These are phyloP conservation scores for Tephrocybe sp. DNA, from an alignment of 768 basidiomycete genomes.

Conservation along the genomic window DNA sequence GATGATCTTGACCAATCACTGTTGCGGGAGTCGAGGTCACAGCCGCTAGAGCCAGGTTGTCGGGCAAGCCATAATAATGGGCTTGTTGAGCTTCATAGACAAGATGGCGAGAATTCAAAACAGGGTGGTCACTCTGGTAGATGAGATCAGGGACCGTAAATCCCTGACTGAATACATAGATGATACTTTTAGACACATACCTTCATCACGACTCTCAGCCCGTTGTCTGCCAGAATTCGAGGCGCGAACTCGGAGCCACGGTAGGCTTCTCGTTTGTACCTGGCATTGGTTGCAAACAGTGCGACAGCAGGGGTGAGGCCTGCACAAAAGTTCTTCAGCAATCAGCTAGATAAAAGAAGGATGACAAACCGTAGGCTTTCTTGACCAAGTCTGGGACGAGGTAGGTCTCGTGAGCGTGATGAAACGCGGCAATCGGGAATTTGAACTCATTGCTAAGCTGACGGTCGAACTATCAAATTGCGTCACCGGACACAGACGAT, in stretches of 20 bases:
- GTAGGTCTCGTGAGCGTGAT: constrained; percentile 80
- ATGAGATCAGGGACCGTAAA: neutral
- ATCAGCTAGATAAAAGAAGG: neutral
- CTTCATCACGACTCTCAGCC: constrained; percentile 75
- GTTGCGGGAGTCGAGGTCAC: constrained; percentile 74
- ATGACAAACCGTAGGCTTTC: constrained; percentile 54
- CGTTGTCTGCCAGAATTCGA: constrained; percentile 65
- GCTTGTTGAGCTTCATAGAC: constrained; percentile 84
- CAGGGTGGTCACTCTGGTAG: constrained; percentile 62
- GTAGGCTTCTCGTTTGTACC: constrained; percentile 82
- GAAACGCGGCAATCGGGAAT: constrained; percentile 74
- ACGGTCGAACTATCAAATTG: constrained; percentile 16
- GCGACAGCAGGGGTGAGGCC: constrained; percentile 74
- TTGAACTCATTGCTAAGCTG: constrained; percentile 83
- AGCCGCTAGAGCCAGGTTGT: constrained; percentile 65
- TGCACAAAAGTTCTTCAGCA: constrained; percentile 11
- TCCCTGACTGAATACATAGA: neutral
- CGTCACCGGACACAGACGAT: neutral
- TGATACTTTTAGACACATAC: constrained; percentile 27
- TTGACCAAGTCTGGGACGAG: constrained; percentile 77
- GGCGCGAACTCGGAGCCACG: constrained; percentile 79
- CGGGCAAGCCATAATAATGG: constrained; percentile 73
- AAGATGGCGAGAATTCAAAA: constrained; percentile 69
- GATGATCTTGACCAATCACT: constrained; percentile 72
- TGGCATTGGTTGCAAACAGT: constrained; percentile 57